Evolutionary conservation across 1,284 basidiomycete species (phyloP).

Genomic region (Trichosporon faecale): DNA sequence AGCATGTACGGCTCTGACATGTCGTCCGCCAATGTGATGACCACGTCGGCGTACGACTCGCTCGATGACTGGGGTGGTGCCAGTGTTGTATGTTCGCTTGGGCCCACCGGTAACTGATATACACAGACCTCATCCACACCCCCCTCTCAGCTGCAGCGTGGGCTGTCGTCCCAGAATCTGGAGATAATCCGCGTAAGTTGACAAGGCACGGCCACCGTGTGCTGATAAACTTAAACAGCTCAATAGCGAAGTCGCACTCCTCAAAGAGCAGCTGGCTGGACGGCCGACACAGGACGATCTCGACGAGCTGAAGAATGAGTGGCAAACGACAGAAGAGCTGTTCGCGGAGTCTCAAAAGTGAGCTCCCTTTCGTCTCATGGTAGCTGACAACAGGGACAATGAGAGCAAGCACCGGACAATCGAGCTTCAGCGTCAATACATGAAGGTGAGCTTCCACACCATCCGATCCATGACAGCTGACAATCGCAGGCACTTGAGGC

Average conservation of each 20-base stretch:
- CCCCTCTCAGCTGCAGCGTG: neutral
- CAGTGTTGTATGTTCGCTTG: neutral
- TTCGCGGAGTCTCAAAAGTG: conserved; percentile 37
- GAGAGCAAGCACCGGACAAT: conserved; percentile 36
- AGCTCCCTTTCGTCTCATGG: neutral
- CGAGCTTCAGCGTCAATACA: conserved; percentile 37
- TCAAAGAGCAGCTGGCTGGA: conserved; percentile 11
- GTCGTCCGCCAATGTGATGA: conserved; percentile 2
- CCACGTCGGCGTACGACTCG: neutral
- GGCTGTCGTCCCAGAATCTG: conserved; percentile 4
- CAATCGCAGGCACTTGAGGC: conserved; percentile 33
- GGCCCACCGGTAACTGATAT: neutral
- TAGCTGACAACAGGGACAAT: conserved; percentile 34
- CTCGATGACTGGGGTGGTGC: conserved; percentile 7
- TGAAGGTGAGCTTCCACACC: conserved; percentile 28
- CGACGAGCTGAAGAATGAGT: conserved; percentile 25
- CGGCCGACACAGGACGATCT: conserved; percentile 24
- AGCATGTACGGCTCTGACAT: conserved; percentile 7
- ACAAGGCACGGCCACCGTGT: neutral
- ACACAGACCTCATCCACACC: neutral
- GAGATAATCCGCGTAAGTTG: conserved; percentile 7
- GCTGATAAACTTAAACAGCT: conserved; percentile 11
- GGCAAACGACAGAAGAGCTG: conserved; percentile 34
- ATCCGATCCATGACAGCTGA: neutral
- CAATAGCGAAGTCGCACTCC: conserved; percentile 9